Evolutionary conservation across 2,329 filamentous ascomycete species (phyloP), one percentile per base, ranked within the genome.

Genomic region (Aspergillus arachidicola): DNA sequence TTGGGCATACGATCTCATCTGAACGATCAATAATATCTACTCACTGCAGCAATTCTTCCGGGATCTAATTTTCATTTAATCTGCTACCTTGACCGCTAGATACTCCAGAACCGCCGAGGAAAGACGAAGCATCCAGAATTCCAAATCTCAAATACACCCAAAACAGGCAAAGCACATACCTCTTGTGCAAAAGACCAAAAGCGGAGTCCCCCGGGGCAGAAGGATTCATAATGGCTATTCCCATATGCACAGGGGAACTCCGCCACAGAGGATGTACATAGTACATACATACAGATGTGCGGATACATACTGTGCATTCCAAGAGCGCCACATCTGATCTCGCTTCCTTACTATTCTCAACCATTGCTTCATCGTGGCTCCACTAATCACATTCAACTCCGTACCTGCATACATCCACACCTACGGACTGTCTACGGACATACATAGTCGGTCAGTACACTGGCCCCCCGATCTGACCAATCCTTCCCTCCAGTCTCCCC

Each of bases 361-460:
- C 41, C 36, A 41, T 41, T 41, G 7, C 36, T 41, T 56, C 36
- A 30, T 34, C 19, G 41, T 58, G 41, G 56, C 28, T 58, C 56
- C 41, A 58, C 56, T 48, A 43, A 58, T 58, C 56, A 51, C 34
- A 48, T 58, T 46, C 56, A 21, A 19, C 28, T 48, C 14, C 11
- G 56, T 46, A 51, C 48, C 48, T 51, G 48, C 48, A 51, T 32
- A 32, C 48, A 26, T 46, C 19, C 9, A 23, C 21, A 46, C 21
- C 43, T 21, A 45, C 19, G n/a, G 21, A 46, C 43, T 46, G 23
- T 23, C 21, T n/a, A n/a, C 16, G 7, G 38, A 14, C 10, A 23
- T 21, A 46, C n/a, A 46, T 46, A 23, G 43, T 46, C 43, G 43
- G 43, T 46, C 43, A 41, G 19, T n/a, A 41, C 38, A 41, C 9